Base-by-base conservation (phyloP, 352 stramenopile species). In the Pythium scleroteichum region DNA sequence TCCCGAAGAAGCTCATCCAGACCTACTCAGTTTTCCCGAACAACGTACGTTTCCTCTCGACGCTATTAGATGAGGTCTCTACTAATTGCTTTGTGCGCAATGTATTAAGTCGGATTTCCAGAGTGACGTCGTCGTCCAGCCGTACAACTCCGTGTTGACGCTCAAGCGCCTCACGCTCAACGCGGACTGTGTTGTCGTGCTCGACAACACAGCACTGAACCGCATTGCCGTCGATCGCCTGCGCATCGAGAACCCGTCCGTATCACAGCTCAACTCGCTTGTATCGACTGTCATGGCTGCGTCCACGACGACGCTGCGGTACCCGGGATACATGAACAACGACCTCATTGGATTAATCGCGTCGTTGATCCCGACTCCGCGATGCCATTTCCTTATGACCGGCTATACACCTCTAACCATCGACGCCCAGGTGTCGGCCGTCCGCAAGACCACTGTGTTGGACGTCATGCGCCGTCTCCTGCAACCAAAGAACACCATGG, bases 371-470 rank as follows among this genome's bases (percentile, higher is more conserved):
- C 97, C 97, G 16, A 99, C 97, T 10, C 97, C 97, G 10, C 79
- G 97, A n/a, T 99, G 97, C 68, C 97, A 99, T 66, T 99, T 99
- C 69, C 85, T 99, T 35, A 99, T 99, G 95, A 99, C 97, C 12
- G 97, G 97, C 4, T 99, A 99, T 78, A 99, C 97, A n/a, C 97
- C 97, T 19, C 80, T 99, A 5, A 96, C 95, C 23, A 90, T 99
- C 65, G 90, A 97, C 55, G 76, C 87, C 1, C 88, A 97, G 70
- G 87, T 96, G 35, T 82, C 76, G 8, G 86, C 91, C 12, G 94
- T 99, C 55, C 87, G 97, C 50, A 99, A 99, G 79, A 99, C 97
- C 16, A 99, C 96, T 7, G 97, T 99, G 13, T 80, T 99, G 22
- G 98, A 99, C 76, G 97, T 99, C 20, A 99, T 99, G 97, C 85